These are phyloP conservation scores for Mitragyna speciosa DNA, from an alignment of 257 asterid species.

Conservation along the genomic window DNA sequence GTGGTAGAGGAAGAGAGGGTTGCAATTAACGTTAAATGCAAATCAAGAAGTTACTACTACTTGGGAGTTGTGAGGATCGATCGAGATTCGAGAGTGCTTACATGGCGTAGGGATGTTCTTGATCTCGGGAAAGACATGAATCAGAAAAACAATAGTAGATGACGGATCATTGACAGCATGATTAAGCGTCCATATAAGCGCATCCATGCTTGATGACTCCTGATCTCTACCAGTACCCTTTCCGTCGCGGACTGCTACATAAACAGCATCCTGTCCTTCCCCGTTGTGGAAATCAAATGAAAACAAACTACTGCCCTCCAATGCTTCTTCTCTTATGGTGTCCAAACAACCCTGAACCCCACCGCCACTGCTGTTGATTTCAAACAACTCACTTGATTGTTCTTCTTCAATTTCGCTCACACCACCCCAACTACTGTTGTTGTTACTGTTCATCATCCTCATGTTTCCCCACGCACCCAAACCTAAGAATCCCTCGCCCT, in stretches of 20 bases:
- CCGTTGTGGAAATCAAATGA: constrained; percentile 31
- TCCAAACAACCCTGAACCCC: neutral
- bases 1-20: too few species aligned
- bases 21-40: too few species aligned
- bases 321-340: constrained; percentile 30
- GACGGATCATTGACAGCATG: constrained; percentile 24
- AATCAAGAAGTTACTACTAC: too few species aligned
- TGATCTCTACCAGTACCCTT: constrained; percentile 23
- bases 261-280: constrained; percentile 34
- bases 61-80: too few species aligned
- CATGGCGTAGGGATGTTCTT: constrained; percentile 74
- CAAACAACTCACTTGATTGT: constrained; percentile 13
- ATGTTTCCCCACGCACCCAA: neutral
- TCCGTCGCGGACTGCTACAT: constrained; percentile 12
- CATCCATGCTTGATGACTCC: constrained; percentile 49
- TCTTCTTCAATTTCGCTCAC: constrained; percentile 16
- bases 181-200: constrained; percentile 52
- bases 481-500: too few species aligned
- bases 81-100: constrained; percentile 7
- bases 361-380: neutral
- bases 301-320: constrained; percentile 12
- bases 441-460: neutral
- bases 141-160: constrained; percentile 46
- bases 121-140: constrained; percentile 63
- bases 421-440: neutral